phyloP scores from a whole-genome alignment of 768 basidiomycete species.

The Guyanaporus albipodus region DNA sequence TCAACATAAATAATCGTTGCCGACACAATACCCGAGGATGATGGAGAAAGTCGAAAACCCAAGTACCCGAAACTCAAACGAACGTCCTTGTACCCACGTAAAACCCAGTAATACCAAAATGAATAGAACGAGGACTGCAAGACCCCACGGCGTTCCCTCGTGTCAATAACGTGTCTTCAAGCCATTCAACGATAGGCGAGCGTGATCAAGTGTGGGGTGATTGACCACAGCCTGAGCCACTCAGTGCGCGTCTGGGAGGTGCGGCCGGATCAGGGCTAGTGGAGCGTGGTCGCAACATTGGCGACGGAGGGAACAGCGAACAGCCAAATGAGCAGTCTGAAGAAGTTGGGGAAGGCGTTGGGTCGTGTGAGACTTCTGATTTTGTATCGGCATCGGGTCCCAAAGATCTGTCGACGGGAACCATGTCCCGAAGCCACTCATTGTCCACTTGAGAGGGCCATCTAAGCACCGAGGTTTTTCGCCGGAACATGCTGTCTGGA shows the following conservation, averaged over 20 bases:
- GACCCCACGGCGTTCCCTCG: constrained; percentile 13
- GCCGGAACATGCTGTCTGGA: constrained; percentile 46
- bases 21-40: constrained; percentile 4
- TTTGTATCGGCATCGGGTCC: constrained; percentile 11
- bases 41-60: not conserved
- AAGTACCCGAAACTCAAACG: constrained; percentile 4
- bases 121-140: constrained; percentile 2
- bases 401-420: constrained; percentile 34
- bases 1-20: constrained; percentile 11
- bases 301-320: constrained; percentile 15
- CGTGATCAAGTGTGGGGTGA: constrained; percentile 12
- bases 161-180: constrained; percentile 23
- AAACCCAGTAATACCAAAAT: constrained; percentile 17
- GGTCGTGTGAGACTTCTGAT: constrained; percentile 14
- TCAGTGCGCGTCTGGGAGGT: constrained; percentile 8
- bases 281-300: constrained; percentile 24
- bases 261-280: constrained; percentile 14
- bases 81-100: constrained; percentile 9
- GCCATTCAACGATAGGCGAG: constrained; percentile 10
- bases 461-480: constrained; percentile 30
- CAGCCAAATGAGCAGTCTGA: constrained; percentile 17
- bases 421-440: constrained; percentile 61
- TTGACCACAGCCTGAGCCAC: constrained; percentile 11
- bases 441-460: constrained; percentile 50
- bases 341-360: constrained; percentile 18